Conservation (phyloP, 441 rosid genomes). For the Isatis lusitanica region DNA sequence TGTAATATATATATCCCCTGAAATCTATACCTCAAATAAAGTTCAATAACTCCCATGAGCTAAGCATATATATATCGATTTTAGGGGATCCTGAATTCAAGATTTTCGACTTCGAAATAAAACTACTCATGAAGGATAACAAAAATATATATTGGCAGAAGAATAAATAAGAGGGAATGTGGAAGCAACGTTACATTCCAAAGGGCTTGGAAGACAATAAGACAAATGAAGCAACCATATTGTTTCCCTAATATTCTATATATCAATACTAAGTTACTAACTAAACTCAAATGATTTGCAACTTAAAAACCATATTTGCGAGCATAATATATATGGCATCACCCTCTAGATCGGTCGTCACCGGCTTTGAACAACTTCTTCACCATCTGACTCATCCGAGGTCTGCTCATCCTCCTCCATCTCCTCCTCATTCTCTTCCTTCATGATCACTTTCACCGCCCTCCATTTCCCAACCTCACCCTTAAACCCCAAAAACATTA, state of each 20-base stretch:
- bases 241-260: slow-evolving; percentile 8
- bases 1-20: not conserved
- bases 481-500: slow-evolving; percentile 11
- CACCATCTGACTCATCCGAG: slow-evolving; percentile 41
- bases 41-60: not conserved
- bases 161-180: not conserved
- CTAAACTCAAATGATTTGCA: slow-evolving; percentile 17
- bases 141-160: not conserved
- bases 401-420: slow-evolving; percentile 24
- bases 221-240: slow-evolving; percentile 20
- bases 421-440: slow-evolving; percentile 37
- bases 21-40: not conserved
- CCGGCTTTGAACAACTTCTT: slow-evolving; percentile 42
- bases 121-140: not conserved
- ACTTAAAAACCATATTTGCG: slow-evolving; percentile 12
- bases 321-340: not conserved
- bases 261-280: slow-evolving; percentile 25
- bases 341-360: slow-evolving; percentile 2
- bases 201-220: slow-evolving; percentile 18
- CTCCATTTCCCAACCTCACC: slow-evolving; percentile 36
- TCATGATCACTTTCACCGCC: slow-evolving; percentile 35
- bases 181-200: slow-evolving; percentile 24
- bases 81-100: not conserved
- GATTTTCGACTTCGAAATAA: not conserved
- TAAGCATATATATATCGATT: not conserved